Percentiles rank a stretch among this genome's conserved stretches.
Evolutionary conservation across 2,329 filamentous ascomycete genomes (phyloP).

Genomic region (Aspergillus nomiae): DNA sequence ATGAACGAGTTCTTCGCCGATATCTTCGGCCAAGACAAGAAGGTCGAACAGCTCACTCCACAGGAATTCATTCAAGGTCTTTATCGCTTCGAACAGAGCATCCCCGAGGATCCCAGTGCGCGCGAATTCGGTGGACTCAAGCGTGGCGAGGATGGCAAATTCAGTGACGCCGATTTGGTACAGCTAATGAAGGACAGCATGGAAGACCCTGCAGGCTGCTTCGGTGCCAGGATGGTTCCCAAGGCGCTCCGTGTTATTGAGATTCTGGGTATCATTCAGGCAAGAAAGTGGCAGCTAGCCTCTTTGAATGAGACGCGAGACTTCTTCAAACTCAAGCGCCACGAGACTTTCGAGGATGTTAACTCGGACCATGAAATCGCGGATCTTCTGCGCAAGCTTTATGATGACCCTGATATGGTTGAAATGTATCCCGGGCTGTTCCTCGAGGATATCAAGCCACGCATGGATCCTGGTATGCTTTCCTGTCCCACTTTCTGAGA

Average conservation of each 20-base stretch:
- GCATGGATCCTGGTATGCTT: conserved; percentile 33
- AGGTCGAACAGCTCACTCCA: conserved; percentile 18
- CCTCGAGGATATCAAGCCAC: conserved; percentile 42
- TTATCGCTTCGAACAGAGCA: conserved; percentile 56
- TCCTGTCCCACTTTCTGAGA: not conserved
- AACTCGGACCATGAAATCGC: conserved; percentile 60
- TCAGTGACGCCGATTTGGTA: conserved; percentile 70
- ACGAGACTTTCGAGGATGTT: conserved; percentile 61
- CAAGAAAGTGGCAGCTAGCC: conserved; percentile 64
- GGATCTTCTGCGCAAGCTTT: conserved; percentile 59
- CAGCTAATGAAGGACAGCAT: conserved; percentile 64
- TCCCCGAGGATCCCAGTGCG: conserved; percentile 63
- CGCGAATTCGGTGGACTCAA: conserved; percentile 64
- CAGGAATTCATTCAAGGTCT: conserved; percentile 51
- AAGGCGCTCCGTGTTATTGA: conserved; percentile 72
- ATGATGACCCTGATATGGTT: conserved; percentile 65
- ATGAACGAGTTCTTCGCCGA: conserved; percentile 50
- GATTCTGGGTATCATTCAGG: conserved; percentile 76
- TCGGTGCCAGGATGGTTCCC: conserved; percentile 72
- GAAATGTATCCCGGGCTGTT: conserved; percentile 71
- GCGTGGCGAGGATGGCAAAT: conserved; percentile 62
- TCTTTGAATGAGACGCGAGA: conserved; percentile 60
- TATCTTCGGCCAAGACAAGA: conserved; percentile 19
- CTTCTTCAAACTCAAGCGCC: conserved; percentile 62
- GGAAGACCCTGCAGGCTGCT: conserved; percentile 57